These are phyloP conservation scores for Akanthomyces uredinophilus DNA, from an alignment of 2,329 filamentous ascomycete species.

Conservation along the genomic window DNA sequence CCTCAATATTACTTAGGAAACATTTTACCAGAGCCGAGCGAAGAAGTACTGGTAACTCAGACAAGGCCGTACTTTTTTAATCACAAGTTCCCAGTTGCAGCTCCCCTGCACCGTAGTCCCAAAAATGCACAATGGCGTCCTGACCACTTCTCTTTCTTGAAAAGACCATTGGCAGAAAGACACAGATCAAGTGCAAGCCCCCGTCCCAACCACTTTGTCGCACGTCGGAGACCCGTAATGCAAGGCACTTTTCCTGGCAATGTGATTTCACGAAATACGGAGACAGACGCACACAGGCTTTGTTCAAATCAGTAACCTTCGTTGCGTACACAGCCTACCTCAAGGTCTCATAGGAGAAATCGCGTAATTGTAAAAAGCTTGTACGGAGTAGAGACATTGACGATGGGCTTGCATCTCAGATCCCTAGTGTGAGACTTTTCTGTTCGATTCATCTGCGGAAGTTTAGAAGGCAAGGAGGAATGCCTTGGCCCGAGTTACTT, in stretches of 20 bases:
- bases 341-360: background rate
- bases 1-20: too few relatives aligned
- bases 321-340: background rate
- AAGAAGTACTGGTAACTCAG: background rate
- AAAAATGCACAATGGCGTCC: background rate
- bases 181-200: background rate
- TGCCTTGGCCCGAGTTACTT: background rate
- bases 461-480: constrained; percentile 6
- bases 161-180: background rate
- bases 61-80: background rate
- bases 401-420: background rate
- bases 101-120: background rate
- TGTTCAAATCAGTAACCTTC: background rate
- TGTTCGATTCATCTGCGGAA: background rate
- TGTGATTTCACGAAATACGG: background rate
- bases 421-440: background rate
- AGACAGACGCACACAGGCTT: background rate
- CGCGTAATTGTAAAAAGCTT: background rate
- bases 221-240: background rate
- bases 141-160: background rate
- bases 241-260: background rate
- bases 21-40: background rate
- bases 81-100: too few relatives aligned
- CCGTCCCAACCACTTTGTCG: background rate
- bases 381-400: background rate